phyloP scores from a whole-genome alignment of 306 rosid species.

The Quercus aquifolioides region DNA sequence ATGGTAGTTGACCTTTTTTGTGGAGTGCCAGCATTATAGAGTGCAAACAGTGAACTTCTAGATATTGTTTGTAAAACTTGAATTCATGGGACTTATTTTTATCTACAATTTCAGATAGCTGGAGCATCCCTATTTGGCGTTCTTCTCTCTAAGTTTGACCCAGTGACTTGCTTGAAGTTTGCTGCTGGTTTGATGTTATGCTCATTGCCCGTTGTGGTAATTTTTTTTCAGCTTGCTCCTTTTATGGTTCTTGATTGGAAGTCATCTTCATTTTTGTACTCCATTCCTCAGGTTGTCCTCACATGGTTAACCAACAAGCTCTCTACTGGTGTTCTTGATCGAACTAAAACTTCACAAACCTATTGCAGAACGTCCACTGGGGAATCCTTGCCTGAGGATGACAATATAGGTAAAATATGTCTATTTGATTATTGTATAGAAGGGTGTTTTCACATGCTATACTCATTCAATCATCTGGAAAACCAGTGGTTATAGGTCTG shows the following conservation, averaged over 20 bases:
- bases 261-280: constrained; percentile 12
- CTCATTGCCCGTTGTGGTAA: constrained; percentile 79
- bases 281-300: constrained; percentile 53
- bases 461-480: constrained; percentile 24
- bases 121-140: constrained; percentile 84
- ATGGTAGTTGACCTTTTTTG: constrained; percentile 13
- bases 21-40: not conserved
- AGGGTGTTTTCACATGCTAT: not conserved
- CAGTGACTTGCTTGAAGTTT: constrained; percentile 83
- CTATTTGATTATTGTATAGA: not conserved
- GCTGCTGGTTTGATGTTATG: constrained; percentile 71
- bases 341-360: constrained; percentile 66
- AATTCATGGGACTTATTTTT: constrained; percentile 16
- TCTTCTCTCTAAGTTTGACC: constrained; percentile 80
- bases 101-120: constrained; percentile 55
- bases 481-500: constrained; percentile 67
- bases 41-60: not conserved
- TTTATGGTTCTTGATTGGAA: constrained; percentile 17
- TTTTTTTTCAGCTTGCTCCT: constrained; percentile 26
- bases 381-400: constrained; percentile 37
- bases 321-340: constrained; percentile 93
- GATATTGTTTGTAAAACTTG: not conserved
- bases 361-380: constrained; percentile 44
- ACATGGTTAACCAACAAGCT: constrained; percentile 81
- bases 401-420: constrained; percentile 51